Base-by-base conservation (phyloP, 768 basidiomycete genomes). In the Tubosaeta sp. region DNA sequence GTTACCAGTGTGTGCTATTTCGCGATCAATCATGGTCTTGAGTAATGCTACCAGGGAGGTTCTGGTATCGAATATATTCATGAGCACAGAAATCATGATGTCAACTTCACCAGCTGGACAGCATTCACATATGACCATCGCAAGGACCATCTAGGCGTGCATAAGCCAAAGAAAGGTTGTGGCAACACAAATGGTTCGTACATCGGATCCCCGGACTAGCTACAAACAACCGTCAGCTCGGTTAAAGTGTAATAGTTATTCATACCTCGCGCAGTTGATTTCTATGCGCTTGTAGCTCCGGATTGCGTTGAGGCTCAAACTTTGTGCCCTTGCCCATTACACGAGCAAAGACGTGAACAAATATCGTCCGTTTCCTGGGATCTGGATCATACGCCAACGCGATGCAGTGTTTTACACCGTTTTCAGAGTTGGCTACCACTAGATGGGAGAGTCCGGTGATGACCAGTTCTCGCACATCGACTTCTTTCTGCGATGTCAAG, bases 321-420 rank as follows among this genome's bases (percentile, higher is more conserved):
- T 84, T 84, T 12, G 88, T 84, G 13, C 91, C 91, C 62, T 87
- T 83, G 4, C 82, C 77, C 36, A 95, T 77, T 3, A 90, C 90
- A 34, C 85, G 78, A 34, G 87, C 83, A 64, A 94, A 90, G 7
- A 93, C 84, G 59, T 87, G 83, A 13, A 90, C 82, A 61, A 94
- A 96, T 22, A 93, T 90, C 10, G 80, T 76, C 13, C 90, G 80
- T 59, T 86, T 84, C 34, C 78, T 70, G 22, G 76, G 71, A 60
- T 94, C 87, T 19, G 73, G 65, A 59, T 90, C 85, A 58, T 90
- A 92, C 1, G 87, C 89, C 52, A 89, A 73, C 5, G 83, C 72
- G 19, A 94, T 79, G 59, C 87, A 92, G 64, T 94, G 90, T 65
- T 92, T 93, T 63, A 94, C 83, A 6, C 90, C 93, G 58, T 82